A percentile compares a stretch with the other conserved stretches of the same genome.
These are phyloP conservation scores for Parmales sp. DNA, from an alignment of 108 stramenopile species.

Conservation along the genomic window DNA sequence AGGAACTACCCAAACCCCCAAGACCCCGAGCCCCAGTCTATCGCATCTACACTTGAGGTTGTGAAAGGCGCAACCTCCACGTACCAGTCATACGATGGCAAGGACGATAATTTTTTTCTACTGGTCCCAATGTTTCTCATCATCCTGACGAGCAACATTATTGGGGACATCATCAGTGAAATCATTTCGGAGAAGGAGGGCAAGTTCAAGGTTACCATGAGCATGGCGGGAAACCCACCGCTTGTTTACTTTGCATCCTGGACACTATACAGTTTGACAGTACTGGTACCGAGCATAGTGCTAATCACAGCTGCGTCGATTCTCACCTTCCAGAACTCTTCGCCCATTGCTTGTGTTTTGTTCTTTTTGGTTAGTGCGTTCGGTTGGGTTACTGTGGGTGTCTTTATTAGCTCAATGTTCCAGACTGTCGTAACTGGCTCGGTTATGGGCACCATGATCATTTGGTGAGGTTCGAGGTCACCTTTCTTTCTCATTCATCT, in stretches of 20 bases:
- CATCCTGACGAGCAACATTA: neutral
- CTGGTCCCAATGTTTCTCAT: neutral
- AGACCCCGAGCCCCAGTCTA: no score
- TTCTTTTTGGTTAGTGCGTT: neutral
- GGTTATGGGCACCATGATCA: no score
- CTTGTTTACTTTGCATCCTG: neutral
- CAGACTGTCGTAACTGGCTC: no score
- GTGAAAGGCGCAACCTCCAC: neutral
- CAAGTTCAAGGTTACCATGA: neutral
- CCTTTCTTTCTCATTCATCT: no score
- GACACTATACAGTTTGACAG: neutral
- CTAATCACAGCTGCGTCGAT: neutral
- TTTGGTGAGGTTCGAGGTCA: no score
- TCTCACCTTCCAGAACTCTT: neutral
- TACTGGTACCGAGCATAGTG: neutral
- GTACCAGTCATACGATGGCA: neutral
- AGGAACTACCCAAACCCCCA: no score
- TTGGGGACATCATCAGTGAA: neutral
- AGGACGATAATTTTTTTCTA: neutral
- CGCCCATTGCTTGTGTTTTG: neutral
- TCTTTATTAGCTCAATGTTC: neutral
- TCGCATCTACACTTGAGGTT: no score
- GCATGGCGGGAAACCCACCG: neutral
- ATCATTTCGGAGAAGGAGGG: neutral
- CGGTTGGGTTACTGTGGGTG: neutral